Percentiles rank a stretch among this genome's conserved stretches.
These are phyloP conservation scores for Diaporthe citri DNA, from an alignment of 2,329 filamentous ascomycete species.

Conservation along the genomic window DNA sequence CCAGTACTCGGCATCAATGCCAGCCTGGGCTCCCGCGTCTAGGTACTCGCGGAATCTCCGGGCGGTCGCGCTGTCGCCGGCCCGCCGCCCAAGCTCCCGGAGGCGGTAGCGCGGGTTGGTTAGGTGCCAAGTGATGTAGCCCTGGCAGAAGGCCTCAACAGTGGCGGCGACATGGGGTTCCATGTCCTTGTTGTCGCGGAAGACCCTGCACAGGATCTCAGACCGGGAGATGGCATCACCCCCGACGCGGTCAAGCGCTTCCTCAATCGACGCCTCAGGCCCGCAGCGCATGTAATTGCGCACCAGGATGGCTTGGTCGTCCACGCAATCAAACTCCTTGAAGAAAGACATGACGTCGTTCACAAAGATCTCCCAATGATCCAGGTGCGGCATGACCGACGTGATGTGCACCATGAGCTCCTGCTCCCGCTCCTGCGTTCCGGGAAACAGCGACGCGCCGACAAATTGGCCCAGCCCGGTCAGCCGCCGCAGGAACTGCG, in stretches of 20 bases:
- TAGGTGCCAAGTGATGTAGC: constrained; percentile 7
- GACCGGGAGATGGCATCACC: background rate
- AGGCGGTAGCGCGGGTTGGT: constrained; percentile 2
- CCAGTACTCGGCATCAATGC: constrained; percentile 1
- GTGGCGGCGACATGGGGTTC: background rate
- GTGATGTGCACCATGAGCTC: background rate
- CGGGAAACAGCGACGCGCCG: background rate
- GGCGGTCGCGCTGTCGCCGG: background rate
- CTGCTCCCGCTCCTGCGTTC: background rate
- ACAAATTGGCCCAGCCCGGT: constrained; percentile 1
- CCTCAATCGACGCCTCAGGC: background rate
- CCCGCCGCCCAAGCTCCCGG: background rate
- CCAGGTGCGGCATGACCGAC: background rate
- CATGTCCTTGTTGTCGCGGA: background rate
- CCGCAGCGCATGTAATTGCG: background rate
- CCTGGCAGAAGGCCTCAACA: background rate
- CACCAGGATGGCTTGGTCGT: background rate
- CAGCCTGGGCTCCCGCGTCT: background rate
- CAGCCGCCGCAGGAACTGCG: background rate
- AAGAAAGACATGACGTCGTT: constrained; percentile 1
- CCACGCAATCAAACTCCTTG: background rate
- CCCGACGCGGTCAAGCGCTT: background rate
- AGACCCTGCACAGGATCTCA: background rate
- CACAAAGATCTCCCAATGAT: background rate
- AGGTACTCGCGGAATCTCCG: constrained; percentile 6